These are phyloP conservation scores for Mycena sanguinolenta DNA, from an alignment of 768 basidiomycete genomes.

Conservation along the genomic window DNA sequence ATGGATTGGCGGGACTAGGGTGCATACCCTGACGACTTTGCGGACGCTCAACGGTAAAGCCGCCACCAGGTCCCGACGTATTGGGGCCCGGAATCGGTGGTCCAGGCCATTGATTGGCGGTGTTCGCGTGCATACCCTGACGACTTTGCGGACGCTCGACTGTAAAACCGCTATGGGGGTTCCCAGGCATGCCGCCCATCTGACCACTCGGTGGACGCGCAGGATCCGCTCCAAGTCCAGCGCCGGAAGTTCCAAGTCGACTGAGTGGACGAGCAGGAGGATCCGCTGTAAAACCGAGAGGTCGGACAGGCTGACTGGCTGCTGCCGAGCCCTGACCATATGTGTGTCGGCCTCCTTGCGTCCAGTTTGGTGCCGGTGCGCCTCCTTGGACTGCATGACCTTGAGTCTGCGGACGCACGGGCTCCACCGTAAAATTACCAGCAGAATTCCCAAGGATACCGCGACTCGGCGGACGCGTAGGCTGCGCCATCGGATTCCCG, in stretches of 20 bases:
- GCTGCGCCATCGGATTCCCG: conserved; percentile 2
- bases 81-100: too few relatives aligned
- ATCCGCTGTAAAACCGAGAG: not conserved
- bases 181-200: not conserved
- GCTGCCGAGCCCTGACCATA: not conserved
- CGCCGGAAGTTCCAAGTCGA: not conserved
- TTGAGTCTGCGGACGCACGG: too few relatives aligned
- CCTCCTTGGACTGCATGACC: too few relatives aligned
- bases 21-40: not conserved
- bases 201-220: not conserved
- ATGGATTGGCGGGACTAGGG: not conserved
- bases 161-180: not conserved
- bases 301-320: not conserved
- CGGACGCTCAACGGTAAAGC: not conserved
- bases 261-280: conserved; percentile 1
- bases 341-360: not conserved
- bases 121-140: not conserved
- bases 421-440: too few relatives aligned
- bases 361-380: not conserved
- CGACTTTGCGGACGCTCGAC: conserved; percentile 10
- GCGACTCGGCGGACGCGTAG: conserved; percentile 3
- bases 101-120: too few relatives aligned
- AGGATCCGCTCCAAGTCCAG: not conserved
- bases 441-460: not conserved
- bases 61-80: not conserved